Evolutionary conservation across 352 stramenopile genomes (phyloP).

Genomic region (Chrysophaeum taylorii): DNA sequence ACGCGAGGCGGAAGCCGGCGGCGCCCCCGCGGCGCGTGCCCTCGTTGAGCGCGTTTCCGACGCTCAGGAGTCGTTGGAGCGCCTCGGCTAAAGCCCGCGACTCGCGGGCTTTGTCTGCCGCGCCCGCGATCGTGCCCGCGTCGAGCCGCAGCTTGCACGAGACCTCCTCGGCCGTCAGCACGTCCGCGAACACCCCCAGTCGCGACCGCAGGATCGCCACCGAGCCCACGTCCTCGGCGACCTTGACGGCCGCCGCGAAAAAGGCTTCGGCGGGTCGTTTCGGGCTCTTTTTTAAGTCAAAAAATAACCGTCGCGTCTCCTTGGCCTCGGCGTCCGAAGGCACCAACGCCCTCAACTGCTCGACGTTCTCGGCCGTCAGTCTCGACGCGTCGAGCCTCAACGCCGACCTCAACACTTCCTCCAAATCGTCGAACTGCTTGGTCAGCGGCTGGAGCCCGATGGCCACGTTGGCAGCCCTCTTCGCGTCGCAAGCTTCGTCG

Average conservation of each 20-base stretch:
- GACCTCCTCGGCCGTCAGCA: not conserved
- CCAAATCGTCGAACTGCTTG: conserved; percentile 3
- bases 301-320: too few species aligned
- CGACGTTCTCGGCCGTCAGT: not conserved
- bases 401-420: not conserved
- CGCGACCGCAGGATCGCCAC: not conserved
- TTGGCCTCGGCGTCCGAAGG: too few species aligned
- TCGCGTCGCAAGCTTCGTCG: not conserved
- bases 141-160: not conserved
- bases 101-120: not conserved
- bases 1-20: not conserved
- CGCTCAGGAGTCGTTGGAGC: not conserved
- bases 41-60: conserved; percentile 12
- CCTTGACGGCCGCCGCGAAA: not conserved
- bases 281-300: not conserved
- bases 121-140: not conserved
- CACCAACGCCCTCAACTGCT: not conserved
- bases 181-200: not conserved
- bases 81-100: not conserved
- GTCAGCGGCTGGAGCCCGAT: not conserved
- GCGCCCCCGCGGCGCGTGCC: not conserved
- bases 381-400: not conserved
- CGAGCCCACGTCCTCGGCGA: not conserved
- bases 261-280: not conserved
- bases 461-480: not conserved